Percentiles rank a stretch among this genome's conserved stretches.
Evolutionary conservation across 2,329 filamentous ascomycete species (phyloP).

Genomic region (Westerdykella ornata): DNA sequence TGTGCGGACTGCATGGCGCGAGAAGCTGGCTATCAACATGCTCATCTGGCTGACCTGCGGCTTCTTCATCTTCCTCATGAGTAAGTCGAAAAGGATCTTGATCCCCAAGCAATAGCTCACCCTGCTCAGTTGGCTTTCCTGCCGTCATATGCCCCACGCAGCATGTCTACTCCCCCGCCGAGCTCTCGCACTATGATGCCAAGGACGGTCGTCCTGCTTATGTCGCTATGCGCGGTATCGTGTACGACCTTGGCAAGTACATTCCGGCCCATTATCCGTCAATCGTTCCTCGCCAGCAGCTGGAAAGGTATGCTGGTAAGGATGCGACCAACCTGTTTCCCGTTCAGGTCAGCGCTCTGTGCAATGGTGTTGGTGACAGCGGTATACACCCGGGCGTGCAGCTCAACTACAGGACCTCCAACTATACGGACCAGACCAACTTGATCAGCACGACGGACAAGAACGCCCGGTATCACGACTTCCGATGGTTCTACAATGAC

Average conservation of each 20-base stretch:
- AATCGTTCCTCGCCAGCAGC: constrained; percentile 52
- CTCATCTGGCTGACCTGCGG: constrained; percentile 86
- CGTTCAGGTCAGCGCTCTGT: constrained; percentile 87
- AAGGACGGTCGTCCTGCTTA: constrained; percentile 60
- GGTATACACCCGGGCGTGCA: constrained; percentile 65
- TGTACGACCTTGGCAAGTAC: constrained; percentile 75
- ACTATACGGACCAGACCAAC: constrained; percentile 61
- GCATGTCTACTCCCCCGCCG: constrained; percentile 72
- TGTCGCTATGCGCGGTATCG: constrained; percentile 77
- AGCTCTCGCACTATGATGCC: constrained; percentile 69
- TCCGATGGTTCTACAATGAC: constrained; percentile 76
- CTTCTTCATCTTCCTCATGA: constrained; percentile 77
- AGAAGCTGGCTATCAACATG: constrained; percentile 96
- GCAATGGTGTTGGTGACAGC: constrained; percentile 63
- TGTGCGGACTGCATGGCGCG: constrained; percentile 86
- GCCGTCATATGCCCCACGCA: constrained; percentile 84
- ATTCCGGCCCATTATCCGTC: constrained; percentile 71
- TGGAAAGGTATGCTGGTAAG: constrained; percentile 76
- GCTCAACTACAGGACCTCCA: constrained; percentile 73
- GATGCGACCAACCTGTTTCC: constrained; percentile 90
- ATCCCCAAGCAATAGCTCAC: constrained; percentile 11
- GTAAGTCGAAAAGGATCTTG: constrained; percentile 10
- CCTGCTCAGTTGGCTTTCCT: constrained; percentile 62
- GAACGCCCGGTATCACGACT: constrained; percentile 85
- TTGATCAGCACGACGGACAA: constrained; percentile 60